These are phyloP conservation scores for Nemania abortiva DNA, from an alignment of 2,329 filamentous ascomycete genomes.

Conservation along the genomic window DNA sequence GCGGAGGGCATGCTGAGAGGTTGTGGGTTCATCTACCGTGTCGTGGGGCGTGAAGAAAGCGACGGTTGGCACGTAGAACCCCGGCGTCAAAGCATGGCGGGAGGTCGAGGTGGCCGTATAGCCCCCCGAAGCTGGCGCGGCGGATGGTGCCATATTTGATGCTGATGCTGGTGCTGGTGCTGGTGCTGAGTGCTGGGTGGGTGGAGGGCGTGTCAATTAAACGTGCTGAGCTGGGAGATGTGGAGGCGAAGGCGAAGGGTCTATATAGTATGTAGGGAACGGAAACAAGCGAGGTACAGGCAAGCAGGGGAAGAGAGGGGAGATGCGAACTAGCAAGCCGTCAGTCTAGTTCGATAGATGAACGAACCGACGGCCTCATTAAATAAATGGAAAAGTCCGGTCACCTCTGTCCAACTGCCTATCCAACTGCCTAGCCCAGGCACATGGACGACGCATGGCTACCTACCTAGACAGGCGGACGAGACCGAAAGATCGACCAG, in stretches of 20 bases:
- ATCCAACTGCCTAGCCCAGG: neutral
- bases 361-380: conserved; percentile 1
- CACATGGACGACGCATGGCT: neutral
- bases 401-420: neutral
- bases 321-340: neutral
- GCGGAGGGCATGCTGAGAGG: conserved; percentile 58
- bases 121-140: conserved; percentile 18
- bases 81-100: conserved; percentile 48
- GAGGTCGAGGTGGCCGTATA: conserved; percentile 9
- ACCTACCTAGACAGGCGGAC: neutral
- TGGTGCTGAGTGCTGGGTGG: neutral
- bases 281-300: neutral
- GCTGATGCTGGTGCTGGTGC: neutral
- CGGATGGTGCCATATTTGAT: conserved; percentile 22
- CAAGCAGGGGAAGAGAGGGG: neutral
- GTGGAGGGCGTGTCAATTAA: neutral
- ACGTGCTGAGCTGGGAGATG: neutral
- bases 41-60: conserved; percentile 65
- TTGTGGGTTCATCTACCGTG: conserved; percentile 61
- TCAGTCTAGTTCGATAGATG: neutral
- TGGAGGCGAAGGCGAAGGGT: neutral
- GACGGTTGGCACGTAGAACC: conserved; percentile 66
- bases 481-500: neutral
- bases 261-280: too few relatives aligned
- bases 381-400: conserved; percentile 8